phyloP scores from a whole-genome alignment of 495 filamentous ascomycete species.

The Penicillium coffeae region DNA sequence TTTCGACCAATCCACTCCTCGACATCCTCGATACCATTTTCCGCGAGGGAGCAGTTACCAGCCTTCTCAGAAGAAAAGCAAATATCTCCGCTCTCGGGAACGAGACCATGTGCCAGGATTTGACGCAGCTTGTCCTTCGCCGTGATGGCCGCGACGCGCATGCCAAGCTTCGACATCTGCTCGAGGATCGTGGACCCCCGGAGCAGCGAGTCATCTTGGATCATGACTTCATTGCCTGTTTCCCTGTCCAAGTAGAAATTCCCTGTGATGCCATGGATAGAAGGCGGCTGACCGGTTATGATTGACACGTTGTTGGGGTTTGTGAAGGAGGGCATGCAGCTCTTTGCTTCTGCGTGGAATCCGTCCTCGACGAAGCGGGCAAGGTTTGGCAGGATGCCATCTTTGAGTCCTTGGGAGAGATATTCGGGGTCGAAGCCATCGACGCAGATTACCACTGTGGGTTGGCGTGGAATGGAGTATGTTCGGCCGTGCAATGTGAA shows the following conservation, averaged over 20 bases:
- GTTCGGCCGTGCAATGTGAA: conserved; percentile 2
- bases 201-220: conserved; percentile 28
- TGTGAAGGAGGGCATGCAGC: conserved; percentile 36
- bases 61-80: conserved; percentile 34
- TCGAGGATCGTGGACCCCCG: conserved; percentile 33
- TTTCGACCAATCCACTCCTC: conserved; percentile 28
- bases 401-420: neutral
- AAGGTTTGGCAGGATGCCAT: neutral
- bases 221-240: conserved; percentile 32
- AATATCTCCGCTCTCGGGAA: conserved; percentile 17
- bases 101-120: conserved; percentile 28
- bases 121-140: conserved; percentile 36
- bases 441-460: conserved; percentile 3
- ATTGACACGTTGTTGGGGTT: conserved; percentile 36
- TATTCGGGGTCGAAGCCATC: conserved; percentile 7
- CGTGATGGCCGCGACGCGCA: conserved; percentile 35
- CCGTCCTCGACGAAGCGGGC: conserved; percentile 18
- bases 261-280: conserved; percentile 30
- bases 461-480: neutral
- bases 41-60: conserved; percentile 16
- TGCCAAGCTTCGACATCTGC: conserved; percentile 28
- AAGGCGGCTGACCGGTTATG: conserved; percentile 30
- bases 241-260: conserved; percentile 35
- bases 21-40: conserved; percentile 25
- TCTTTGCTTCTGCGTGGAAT: conserved; percentile 28